Conservation (phyloP, 331 rosid species). For the Erythrophleum ivorense region DNA sequence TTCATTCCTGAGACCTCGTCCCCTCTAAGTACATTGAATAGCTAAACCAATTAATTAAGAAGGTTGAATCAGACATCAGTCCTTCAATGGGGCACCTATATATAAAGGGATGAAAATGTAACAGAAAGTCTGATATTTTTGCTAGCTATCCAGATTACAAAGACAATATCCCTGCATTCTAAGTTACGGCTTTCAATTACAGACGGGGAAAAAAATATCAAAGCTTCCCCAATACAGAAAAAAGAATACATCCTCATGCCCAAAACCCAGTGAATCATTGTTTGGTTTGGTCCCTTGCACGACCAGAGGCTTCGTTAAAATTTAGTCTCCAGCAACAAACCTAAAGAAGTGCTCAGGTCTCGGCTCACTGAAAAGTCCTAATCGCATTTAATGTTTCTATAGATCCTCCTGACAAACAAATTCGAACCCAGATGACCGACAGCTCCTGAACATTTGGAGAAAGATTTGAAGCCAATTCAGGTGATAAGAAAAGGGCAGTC, state of each 20-base stretch:
- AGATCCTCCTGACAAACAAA: slow-evolving; percentile 97
- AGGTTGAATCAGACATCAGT: slow-evolving; percentile 44
- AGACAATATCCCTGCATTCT: slow-evolving; percentile 70
- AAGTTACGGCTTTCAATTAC: slow-evolving; percentile 74
- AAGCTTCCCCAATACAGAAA: slow-evolving; percentile 63
- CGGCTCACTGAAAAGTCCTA: slow-evolving; percentile 50
- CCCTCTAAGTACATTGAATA: slow-evolving; percentile 51
- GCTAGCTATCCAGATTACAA: slow-evolving; percentile 69
- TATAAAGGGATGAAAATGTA: slow-evolving; percentile 48
- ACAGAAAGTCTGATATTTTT: slow-evolving; percentile 52
- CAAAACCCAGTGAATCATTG: slow-evolving; percentile 55
- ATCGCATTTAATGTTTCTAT: slow-evolving; percentile 96
- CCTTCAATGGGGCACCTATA: slow-evolving; percentile 56
- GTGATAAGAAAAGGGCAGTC: background rate
- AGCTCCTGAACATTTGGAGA: slow-evolving; percentile 69
- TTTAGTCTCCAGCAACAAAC: slow-evolving; percentile 46
- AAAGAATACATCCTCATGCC: slow-evolving; percentile 67
- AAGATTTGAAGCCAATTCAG: slow-evolving; percentile 6
- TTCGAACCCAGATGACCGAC: slow-evolving; percentile 95
- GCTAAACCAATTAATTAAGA: slow-evolving; percentile 29
- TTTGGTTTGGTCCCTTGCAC: slow-evolving; percentile 46
- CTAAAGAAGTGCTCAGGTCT: slow-evolving; percentile 55
- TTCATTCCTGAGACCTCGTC: slow-evolving; percentile 54
- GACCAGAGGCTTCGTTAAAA: slow-evolving; percentile 59
- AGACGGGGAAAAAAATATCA: slow-evolving; percentile 68